Conservation (phyloP, 1,284 basidiomycete genomes). For the Macrocystidia cucumis region DNA sequence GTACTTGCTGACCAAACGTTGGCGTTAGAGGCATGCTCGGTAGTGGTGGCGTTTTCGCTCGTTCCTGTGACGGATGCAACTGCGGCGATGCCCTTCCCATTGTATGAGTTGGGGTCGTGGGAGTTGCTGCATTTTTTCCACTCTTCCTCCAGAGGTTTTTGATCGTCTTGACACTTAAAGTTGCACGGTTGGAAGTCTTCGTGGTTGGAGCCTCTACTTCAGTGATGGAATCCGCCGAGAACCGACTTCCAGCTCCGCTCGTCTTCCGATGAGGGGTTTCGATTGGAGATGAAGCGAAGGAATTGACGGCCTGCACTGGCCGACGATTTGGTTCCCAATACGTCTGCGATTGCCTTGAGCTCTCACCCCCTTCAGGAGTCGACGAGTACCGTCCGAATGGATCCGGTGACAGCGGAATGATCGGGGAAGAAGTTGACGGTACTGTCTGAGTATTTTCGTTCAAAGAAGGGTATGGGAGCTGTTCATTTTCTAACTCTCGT, state of each 20-base stretch:
- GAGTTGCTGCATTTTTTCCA: constrained; percentile 32
- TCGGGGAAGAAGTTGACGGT: constrained; percentile 28
- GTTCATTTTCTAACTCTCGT: constrained; percentile 43
- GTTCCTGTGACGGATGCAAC: too few species aligned
- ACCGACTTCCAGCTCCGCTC: constrained; percentile 46
- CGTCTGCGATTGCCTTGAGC: constrained; percentile 18
- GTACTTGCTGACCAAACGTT: constrained; percentile 9
- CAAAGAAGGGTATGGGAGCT: constrained; percentile 35
- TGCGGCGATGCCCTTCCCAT: constrained; percentile 16
- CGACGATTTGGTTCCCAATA: constrained; percentile 33
- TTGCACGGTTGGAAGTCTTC: constrained; percentile 22
- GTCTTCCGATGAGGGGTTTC: too few species aligned
- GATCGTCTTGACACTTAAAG: constrained; percentile 59
- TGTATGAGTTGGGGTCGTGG: constrained; percentile 9
- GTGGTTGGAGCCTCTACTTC: constrained; percentile 28
- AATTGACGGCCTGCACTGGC: too few species aligned
- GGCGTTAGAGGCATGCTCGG: too few species aligned
- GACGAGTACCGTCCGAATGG: constrained; percentile 69
- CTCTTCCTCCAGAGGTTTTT: constrained; percentile 72
- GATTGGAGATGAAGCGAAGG: too few species aligned
- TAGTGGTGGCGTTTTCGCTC: too few species aligned
- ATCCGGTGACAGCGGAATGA: constrained; percentile 71
- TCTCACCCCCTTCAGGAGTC: constrained; percentile 23
- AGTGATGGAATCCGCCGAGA: constrained; percentile 61
- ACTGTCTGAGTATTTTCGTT: constrained; percentile 18